Evolutionary conservation across 495 filamentous ascomycete species (phyloP).

Genomic region (Podospora conica): DNA sequence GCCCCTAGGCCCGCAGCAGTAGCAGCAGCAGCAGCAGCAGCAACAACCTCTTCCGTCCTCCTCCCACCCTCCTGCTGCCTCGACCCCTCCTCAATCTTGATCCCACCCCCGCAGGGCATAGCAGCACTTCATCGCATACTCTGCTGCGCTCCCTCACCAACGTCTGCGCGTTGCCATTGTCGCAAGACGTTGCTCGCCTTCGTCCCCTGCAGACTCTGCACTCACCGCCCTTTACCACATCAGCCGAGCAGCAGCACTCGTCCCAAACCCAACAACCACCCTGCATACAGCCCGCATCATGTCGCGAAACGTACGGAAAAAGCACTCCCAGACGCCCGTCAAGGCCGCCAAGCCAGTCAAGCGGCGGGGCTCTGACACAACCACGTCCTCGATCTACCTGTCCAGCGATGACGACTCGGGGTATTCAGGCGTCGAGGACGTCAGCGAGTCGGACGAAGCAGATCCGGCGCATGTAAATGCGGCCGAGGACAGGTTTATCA

Average conservation of each 20-base stretch:
- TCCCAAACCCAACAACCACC: conserved; percentile 14
- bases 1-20: conserved; percentile 14
- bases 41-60: conserved; percentile 1
- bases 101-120: not conserved
- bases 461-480: conserved; percentile 67
- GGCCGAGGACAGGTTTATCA: conserved; percentile 67
- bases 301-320: conserved; percentile 50
- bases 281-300: conserved; percentile 30
- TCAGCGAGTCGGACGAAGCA: conserved; percentile 66
- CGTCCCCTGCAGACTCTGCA: conserved; percentile 6
- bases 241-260: conserved; percentile 9
- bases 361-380: conserved; percentile 34
- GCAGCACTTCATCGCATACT: not conserved
- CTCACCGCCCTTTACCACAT: conserved; percentile 37
- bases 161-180: not conserved
- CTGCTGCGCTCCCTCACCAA: not conserved
- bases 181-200: not conserved
- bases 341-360: conserved; percentile 34
- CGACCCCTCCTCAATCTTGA: not conserved
- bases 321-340: conserved; percentile 36
- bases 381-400: conserved; percentile 40
- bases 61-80: not conserved
- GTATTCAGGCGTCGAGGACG: conserved; percentile 68
- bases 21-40: too few relatives aligned
- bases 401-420: conserved; percentile 66